Percentiles rank a stretch among this genome's conserved stretches.
These are phyloP conservation scores for Coemansia furcata DNA, from an alignment of 192 early-diverging fungal species.

Conservation along the genomic window DNA sequence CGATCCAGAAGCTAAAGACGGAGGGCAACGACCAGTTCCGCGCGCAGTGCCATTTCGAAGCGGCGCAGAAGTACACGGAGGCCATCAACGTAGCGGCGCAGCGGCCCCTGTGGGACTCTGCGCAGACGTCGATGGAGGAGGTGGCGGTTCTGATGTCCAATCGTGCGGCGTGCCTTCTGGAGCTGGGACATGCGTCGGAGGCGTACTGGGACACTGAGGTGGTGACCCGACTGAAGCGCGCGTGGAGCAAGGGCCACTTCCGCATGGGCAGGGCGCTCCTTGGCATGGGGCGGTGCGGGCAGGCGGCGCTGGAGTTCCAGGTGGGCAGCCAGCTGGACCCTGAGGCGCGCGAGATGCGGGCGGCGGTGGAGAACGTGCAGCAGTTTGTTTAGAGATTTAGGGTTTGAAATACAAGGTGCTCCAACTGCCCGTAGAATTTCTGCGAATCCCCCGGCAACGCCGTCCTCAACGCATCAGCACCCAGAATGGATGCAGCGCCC, in stretches of 20 bases:
- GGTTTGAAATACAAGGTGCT: constrained; percentile 37
- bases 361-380: constrained; percentile 68
- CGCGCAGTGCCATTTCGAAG: constrained; percentile 74
- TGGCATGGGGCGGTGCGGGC: constrained; percentile 73
- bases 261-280: constrained; percentile 81
- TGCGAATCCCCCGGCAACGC: constrained; percentile 62
- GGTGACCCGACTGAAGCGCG: constrained; percentile 63
- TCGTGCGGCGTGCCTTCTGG: constrained; percentile 64
- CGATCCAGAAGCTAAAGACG: constrained; percentile 59
- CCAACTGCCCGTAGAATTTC: constrained; percentile 42
- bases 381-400: constrained; percentile 49
- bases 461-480: constrained; percentile 55
- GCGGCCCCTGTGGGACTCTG: constrained; percentile 73
- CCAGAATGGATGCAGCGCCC: constrained; percentile 57
- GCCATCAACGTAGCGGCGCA: constrained; percentile 78
- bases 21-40: constrained; percentile 89
- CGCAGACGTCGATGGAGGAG: constrained; percentile 63
- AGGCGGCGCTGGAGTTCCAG: constrained; percentile 81
- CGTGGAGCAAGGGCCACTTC: constrained; percentile 75
- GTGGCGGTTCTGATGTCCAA: constrained; percentile 64
- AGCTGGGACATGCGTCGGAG: constrained; percentile 61
- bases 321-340: constrained; percentile 74
- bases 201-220: constrained; percentile 71
- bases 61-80: constrained; percentile 82
- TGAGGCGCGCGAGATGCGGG: constrained; percentile 71